Evolutionary conservation across 2,329 filamentous ascomycete species (phyloP).

Genomic region (Hirsutella thompsonii): DNA sequence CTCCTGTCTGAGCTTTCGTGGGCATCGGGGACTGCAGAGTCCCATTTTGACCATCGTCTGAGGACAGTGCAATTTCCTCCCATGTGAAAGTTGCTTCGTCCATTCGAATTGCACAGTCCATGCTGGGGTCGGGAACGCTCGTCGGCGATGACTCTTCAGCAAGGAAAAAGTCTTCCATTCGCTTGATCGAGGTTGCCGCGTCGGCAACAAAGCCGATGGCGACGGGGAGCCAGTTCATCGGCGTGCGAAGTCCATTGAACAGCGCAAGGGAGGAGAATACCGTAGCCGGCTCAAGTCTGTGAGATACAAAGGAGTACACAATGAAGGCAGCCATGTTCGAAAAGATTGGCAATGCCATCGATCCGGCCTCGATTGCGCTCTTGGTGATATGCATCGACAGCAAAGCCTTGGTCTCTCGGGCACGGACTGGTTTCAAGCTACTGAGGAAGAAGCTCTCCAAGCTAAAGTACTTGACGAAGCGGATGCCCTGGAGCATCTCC

Average conservation of each 20-base stretch:
- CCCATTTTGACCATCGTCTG: not conserved
- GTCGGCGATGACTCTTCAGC: conserved; percentile 76
- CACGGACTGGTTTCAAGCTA: conserved; percentile 60
- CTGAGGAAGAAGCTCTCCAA: conserved; percentile 84
- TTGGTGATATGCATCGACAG: conserved; percentile 72
- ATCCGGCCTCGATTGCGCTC: conserved; percentile 73
- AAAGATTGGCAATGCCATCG: conserved; percentile 80
- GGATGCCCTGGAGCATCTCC: conserved; percentile 79
- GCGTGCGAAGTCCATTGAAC: conserved; percentile 84
- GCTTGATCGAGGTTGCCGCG: conserved; percentile 70
- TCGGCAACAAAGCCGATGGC: conserved; percentile 85
- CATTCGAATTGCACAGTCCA: too few species aligned
- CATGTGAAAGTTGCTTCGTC: too few species aligned
- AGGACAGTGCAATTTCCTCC: too few species aligned
- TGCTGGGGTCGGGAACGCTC: too few species aligned
- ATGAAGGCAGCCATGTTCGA: conserved; percentile 94
- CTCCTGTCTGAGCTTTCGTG: not conserved
- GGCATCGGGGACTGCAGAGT: not conserved
- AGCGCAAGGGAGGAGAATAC: conserved; percentile 89
- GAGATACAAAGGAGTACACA: conserved; percentile 56
- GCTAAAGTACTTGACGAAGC: conserved; percentile 93
- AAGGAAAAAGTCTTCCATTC: conserved; percentile 78
- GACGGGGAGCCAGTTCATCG: conserved; percentile 76
- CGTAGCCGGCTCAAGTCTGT: conserved; percentile 57
- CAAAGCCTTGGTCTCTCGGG: conserved; percentile 65